phyloP scores from a whole-genome alignment of 1,284 basidiomycete genomes.

The Cutaneotrichosporon cyanovorans region DNA sequence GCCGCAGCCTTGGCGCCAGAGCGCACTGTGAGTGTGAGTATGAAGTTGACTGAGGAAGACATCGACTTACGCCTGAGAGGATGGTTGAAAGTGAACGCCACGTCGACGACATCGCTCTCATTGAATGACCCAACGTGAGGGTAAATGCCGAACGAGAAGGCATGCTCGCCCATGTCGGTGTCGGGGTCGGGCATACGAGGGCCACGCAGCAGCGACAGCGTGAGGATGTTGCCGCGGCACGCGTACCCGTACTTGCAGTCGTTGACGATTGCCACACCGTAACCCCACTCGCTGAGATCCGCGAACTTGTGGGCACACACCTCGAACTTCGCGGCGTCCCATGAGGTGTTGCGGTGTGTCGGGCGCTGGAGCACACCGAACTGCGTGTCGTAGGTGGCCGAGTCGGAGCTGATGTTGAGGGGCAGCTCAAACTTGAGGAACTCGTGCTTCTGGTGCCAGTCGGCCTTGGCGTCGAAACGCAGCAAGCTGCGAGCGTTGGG shows the following conservation, averaged over 20 bases:
- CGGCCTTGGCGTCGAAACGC: conserved; percentile 60
- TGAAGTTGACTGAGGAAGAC: no score
- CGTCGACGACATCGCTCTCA: conserved; percentile 54
- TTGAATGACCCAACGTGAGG: conserved; percentile 79
- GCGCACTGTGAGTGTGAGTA: no score
- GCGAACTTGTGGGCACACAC: conserved; percentile 67
- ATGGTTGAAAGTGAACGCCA: conserved; percentile 79
- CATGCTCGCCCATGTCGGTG: conserved; percentile 54
- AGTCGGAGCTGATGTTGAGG: conserved; percentile 67
- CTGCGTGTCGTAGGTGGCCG: conserved; percentile 85
- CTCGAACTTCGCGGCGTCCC: conserved; percentile 56
- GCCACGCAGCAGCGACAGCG: conserved; percentile 78
- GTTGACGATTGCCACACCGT: conserved; percentile 84
- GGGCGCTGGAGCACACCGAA: conserved; percentile 83
- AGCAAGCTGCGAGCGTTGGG: conserved; percentile 66
- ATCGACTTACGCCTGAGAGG: conserved; percentile 55
- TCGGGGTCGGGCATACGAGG: conserved; percentile 74
- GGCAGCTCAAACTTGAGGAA: conserved; percentile 91
- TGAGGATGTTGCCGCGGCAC: conserved; percentile 69
- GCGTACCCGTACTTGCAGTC: conserved; percentile 83
- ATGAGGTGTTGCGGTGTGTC: conserved; percentile 87
- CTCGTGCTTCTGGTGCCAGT: conserved; percentile 81
- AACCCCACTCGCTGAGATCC: conserved; percentile 57
- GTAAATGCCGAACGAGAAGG: conserved; percentile 80
- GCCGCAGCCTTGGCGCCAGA: not conserved